Percentiles rank a stretch among this genome's conserved stretches.
These are phyloP conservation scores for Oxyria digyna DNA, from an alignment of 148 eudicot species.

Conservation along the genomic window DNA sequence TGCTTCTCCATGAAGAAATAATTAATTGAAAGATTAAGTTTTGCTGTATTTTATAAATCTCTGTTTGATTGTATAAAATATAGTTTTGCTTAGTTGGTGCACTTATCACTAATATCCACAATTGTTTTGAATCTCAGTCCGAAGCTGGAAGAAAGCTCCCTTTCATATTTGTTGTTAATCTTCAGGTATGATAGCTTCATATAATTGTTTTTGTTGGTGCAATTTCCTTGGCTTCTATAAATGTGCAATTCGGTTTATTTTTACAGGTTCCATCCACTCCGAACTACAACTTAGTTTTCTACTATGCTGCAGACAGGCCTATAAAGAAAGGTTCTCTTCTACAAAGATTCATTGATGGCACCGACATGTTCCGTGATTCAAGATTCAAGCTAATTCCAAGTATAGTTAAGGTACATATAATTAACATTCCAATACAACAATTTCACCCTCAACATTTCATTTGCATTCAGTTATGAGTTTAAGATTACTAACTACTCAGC, in stretches of 20 bases:
- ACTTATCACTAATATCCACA: conserved; percentile 1
- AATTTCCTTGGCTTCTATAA: neutral
- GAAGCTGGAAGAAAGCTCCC: conserved; percentile 84
- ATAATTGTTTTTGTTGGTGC: neutral
- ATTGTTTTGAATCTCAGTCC: conserved; percentile 43
- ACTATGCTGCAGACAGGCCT: conserved; percentile 87
- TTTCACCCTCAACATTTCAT: neutral
- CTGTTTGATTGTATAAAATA: neutral
- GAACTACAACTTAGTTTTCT: conserved; percentile 87
- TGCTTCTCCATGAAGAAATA: too few relatives aligned
- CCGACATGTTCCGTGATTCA: conserved; percentile 75
- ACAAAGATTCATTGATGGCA: conserved; percentile 74
- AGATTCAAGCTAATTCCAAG: conserved; percentile 96
- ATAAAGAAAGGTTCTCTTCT: conserved; percentile 60
- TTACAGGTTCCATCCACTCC: conserved; percentile 91
- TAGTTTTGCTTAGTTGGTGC: neutral
- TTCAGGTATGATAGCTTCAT: conserved; percentile 36
- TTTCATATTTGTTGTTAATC: conserved; percentile 78
- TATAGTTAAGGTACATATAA: conserved; percentile 62
- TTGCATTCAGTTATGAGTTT: neutral
- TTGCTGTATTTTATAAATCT: too few relatives aligned
- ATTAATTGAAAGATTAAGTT: too few relatives aligned
- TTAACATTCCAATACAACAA: neutral
- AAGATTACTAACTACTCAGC: neutral
- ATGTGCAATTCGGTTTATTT: conserved; percentile 14